Evolutionary conservation across 192 early-diverging fungal species (phyloP).

Genomic region (Diversispora epigaea): DNA sequence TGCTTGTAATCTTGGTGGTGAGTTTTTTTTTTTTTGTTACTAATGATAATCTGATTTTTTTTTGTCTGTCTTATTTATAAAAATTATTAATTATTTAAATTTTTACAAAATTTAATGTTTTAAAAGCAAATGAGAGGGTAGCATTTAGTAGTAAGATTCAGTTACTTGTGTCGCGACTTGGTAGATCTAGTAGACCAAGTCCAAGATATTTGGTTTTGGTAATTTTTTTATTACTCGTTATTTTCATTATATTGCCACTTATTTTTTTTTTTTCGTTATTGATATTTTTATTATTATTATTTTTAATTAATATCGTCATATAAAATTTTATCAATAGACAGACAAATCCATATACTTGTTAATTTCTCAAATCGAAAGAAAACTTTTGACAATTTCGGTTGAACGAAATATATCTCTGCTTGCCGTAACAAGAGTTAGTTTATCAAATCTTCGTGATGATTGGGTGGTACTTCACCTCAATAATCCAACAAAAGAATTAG

Average conservation of each 20-base stretch:
- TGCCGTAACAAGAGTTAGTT: conserved; percentile 56
- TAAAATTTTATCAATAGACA: conserved; percentile 44
- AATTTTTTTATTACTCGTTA: conserved; percentile 18
- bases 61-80: background rate
- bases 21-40: background rate
- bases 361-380: conserved; percentile 54
- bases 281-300: background rate
- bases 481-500: conserved; percentile 50
- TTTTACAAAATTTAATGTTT: background rate
- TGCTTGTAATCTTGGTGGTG: conserved; percentile 47
- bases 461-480: conserved; percentile 68
- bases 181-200: conserved; percentile 73
- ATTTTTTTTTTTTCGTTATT: no score
- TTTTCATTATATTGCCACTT: background rate
- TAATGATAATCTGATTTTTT: background rate
- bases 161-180: conserved; percentile 63
- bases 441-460: conserved; percentile 71
- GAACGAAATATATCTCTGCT: conserved; percentile 59
- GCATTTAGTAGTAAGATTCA: conserved; percentile 64
- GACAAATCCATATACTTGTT: conserved; percentile 59
- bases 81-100: conserved; percentile 6
- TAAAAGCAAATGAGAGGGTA: conserved; percentile 47
- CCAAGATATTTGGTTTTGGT: conserved; percentile 70
- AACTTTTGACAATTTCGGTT: conserved; percentile 50
- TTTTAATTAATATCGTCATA: background rate